phyloP scores from a whole-genome alignment of 1,284 basidiomycete species.

The Exobasidium cylindrosporum region DNA sequence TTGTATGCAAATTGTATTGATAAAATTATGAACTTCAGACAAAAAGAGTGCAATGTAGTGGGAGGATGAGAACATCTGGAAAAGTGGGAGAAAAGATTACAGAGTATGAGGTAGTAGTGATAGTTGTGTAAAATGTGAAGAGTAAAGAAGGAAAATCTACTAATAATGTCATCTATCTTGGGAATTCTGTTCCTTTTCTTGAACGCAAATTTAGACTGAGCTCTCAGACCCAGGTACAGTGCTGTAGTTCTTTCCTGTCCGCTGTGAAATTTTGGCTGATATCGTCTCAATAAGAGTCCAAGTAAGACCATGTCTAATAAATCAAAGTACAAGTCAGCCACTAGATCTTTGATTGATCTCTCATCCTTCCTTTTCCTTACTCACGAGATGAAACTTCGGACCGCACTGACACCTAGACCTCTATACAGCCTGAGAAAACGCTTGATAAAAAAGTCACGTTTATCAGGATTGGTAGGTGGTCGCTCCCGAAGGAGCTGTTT shows the following conservation, averaged over 20 bases:
- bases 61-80: too few relatives aligned
- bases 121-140: too few relatives aligned
- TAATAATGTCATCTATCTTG: too few relatives aligned
- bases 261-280: slow-evolving; percentile 33
- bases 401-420: slow-evolving; percentile 48
- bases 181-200: too few relatives aligned
- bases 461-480: slow-evolving; percentile 62
- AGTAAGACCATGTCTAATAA: slow-evolving; percentile 43
- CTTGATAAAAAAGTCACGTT: slow-evolving; percentile 57
- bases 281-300: slow-evolving; percentile 53
- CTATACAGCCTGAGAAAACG: slow-evolving; percentile 49
- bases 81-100: too few relatives aligned
- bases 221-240: not conserved
- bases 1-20: too few relatives aligned
- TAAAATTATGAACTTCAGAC: too few relatives aligned
- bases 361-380: slow-evolving; percentile 1
- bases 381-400: slow-evolving; percentile 51
- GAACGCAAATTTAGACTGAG: not conserved
- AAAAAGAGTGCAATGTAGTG: too few relatives aligned
- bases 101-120: too few relatives aligned
- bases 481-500: slow-evolving; percentile 73
- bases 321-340: too few relatives aligned
- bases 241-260: slow-evolving; percentile 22
- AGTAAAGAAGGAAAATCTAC: too few relatives aligned
- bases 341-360: not conserved